These are phyloP conservation scores for Aspergillus sp. DNA, from an alignment of 2,329 filamentous ascomycete species.

Conservation along the genomic window DNA sequence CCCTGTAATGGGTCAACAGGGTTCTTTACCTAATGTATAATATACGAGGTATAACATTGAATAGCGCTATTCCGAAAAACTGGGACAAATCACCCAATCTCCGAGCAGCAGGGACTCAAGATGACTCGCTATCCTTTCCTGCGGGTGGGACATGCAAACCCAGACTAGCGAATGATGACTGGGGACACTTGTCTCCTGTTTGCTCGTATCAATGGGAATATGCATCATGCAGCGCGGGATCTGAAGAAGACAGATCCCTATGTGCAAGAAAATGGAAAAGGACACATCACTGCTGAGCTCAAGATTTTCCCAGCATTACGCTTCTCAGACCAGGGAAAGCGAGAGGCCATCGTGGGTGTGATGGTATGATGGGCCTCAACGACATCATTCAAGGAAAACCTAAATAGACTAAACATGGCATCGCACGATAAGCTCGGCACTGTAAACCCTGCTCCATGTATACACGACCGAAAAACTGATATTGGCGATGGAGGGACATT, in stretches of 20 bases:
- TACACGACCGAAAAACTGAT: neutral
- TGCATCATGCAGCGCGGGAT: neutral
- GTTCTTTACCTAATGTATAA: neutral
- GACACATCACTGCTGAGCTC: neutral
- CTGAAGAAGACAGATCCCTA: neutral
- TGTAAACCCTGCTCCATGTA: too few relatives aligned
- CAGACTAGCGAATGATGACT: neutral
- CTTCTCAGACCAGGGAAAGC: neutral
- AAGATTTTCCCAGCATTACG: neutral
- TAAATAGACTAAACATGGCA: neutral
- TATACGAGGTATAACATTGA: neutral
- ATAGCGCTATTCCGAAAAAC: neutral
- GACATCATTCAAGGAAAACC: neutral
- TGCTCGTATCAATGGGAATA: neutral
- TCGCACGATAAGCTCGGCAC: neutral
- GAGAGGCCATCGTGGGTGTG: neutral
- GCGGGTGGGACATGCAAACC: neutral
- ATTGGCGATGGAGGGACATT: neutral
- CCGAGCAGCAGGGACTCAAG: neutral
- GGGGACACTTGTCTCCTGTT: neutral
- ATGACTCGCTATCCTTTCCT: neutral
- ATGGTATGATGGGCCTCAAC: neutral
- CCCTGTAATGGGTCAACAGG: neutral
- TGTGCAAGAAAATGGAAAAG: neutral
- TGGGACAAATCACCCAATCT: neutral